Conservation (phyloP, 1,284 basidiomycete genomes). For the Psilocybe mexicana region DNA sequence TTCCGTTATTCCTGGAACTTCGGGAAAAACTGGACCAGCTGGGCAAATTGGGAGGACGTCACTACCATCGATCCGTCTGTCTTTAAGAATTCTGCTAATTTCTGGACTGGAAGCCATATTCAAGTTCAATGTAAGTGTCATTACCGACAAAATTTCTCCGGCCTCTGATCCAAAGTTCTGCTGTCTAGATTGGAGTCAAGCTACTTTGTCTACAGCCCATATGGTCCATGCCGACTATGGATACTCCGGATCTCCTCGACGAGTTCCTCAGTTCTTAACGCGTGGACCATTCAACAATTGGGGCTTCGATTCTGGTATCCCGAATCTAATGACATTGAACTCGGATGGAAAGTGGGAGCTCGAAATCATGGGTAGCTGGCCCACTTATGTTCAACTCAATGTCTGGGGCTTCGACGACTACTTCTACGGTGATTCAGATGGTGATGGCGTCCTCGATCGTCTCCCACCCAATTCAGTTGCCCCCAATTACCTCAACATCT, state of each 20-base stretch:
- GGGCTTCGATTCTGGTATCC: conserved; percentile 85
- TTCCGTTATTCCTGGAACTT: conserved; percentile 87
- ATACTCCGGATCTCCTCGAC: conserved; percentile 59
- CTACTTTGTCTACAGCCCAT: conserved; percentile 60
- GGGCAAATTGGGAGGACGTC: conserved; percentile 76
- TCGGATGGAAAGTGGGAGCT: conserved; percentile 72
- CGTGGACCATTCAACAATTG: conserved; percentile 88
- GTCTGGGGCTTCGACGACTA: conserved; percentile 87
- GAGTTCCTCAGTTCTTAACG: conserved; percentile 82
- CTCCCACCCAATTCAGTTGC: conserved; percentile 85
- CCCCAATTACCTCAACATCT: conserved; percentile 88
- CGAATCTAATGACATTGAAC: conserved; percentile 64
- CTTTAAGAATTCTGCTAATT: conserved; percentile 57
- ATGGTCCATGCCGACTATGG: conserved; percentile 78
- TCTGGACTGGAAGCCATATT: conserved; percentile 84
- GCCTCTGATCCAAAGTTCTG: conserved; percentile 2
- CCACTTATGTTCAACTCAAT: conserved; percentile 84
- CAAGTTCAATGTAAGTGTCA: conserved; percentile 77
- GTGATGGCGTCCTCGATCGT: conserved; percentile 85
- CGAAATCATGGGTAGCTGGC: conserved; percentile 87
- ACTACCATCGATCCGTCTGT: conserved; percentile 60
- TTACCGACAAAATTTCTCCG: background rate
- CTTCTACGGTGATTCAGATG: conserved; percentile 88
- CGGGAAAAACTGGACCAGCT: conserved; percentile 81
- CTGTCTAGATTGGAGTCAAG: conserved; percentile 69